Evolutionary conservation across 441 rosid genomes (phyloP), one percentile per base, ranked within the genome.

Genomic region (Adansonia rubrostipa): DNA sequence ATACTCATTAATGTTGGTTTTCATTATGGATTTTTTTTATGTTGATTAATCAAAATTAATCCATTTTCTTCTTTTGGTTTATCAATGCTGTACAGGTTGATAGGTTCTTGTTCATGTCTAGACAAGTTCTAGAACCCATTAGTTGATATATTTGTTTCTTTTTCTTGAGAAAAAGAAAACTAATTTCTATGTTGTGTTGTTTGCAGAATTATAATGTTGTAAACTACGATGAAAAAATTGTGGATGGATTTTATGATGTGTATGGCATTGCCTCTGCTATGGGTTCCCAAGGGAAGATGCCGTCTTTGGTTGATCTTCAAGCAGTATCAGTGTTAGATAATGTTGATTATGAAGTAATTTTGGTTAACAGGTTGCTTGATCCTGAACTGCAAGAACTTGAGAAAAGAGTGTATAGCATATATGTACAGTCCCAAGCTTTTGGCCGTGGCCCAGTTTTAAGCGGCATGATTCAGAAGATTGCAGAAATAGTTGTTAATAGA

Each of bases 201-300:
- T 14, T 91, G 95, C 94, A 94, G 99, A 94, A 92, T 80, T 93
- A 93, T 84, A 94, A 89, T 88, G 92, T 93, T 63, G 87, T 96
- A 84, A 92, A 89, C 76, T 96, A 94, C 77, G 88, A 89, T 71
- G 98, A 96, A 79, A 96, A 89, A 81, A 90, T 94, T 74, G 81
- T 83, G 81, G 97, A 96, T 92, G 99, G 99, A 42, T 96, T 96
- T 81, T 94, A 93, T 86, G 99, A 94, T 73, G 94, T 90, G 65
- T 89, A 88, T 78, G 92, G 93, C 77, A 80, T 89, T 84, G 80
- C 91, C 71, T 86, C 97, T 61, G 88, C 83, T 87, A 83, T 91
- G 15, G 75, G 80, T 50, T 61, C 86, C 6, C 94, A 84, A 68
- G 92, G 93, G 79, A 93, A 88, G 89, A 91, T 96, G 93, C 99